These are phyloP conservation scores for Podaxis pistillaris DNA, from an alignment of 768 basidiomycete species.

Conservation along the genomic window DNA sequence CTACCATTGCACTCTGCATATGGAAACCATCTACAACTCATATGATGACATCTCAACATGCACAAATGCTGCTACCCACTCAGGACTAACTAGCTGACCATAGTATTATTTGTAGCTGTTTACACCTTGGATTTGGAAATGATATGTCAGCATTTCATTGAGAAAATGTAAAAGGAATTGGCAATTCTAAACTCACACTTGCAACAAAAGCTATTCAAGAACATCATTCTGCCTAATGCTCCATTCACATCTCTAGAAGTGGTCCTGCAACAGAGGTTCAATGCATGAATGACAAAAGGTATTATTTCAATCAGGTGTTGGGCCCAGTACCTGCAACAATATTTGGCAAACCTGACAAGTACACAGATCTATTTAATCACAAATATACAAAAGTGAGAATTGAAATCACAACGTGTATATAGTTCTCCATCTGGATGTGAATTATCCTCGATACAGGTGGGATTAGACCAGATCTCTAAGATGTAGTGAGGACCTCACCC, in stretches of 20 bases:
- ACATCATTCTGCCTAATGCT: too few species aligned
- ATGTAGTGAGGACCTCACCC: neutral
- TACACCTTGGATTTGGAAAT: neutral
- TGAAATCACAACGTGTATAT: neutral
- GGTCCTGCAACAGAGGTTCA: neutral
- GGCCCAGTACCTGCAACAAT: neutral
- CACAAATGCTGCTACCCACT: neutral
- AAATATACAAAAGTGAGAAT: neutral
- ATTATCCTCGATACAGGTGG: neutral
- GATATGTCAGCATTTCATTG: too few species aligned
- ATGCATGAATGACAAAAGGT: neutral
- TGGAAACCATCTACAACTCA: neutral
- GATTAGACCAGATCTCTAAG: neutral
- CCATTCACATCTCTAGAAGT: too few species aligned
- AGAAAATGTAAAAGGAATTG: too few species aligned
- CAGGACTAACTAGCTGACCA: constrained; percentile 7
- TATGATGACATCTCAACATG: too few species aligned
- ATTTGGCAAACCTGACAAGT: neutral
- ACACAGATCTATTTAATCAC: neutral
- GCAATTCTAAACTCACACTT: too few species aligned
- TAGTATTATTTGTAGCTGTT: constrained; percentile 9
- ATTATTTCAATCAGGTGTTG: neutral
- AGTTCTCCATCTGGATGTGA: too few species aligned
- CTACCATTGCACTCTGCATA: neutral
- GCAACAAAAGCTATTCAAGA: too few species aligned